phyloP scores from a whole-genome alignment of 2,329 filamentous ascomycete genomes.

The Clonostachys chloroleuca region DNA sequence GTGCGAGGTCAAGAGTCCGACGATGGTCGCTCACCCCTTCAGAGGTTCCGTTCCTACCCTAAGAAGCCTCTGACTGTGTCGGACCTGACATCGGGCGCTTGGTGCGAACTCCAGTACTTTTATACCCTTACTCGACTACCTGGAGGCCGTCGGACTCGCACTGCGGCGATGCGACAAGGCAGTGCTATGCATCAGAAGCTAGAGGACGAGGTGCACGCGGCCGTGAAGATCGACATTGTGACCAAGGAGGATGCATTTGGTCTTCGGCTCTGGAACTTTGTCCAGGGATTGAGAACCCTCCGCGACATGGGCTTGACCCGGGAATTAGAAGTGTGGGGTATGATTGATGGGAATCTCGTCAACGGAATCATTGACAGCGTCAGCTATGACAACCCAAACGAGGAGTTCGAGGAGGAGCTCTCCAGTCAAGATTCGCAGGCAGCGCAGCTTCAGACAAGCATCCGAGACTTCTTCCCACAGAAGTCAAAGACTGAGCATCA shows the following conservation, averaged over 20 bases:
- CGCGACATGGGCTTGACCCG: conserved; percentile 67
- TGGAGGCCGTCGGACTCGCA: conserved; percentile 69
- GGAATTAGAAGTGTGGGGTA: conserved; percentile 81
- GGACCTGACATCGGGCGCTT: conserved; percentile 82
- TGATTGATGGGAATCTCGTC: conserved; percentile 75
- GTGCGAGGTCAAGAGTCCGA: conserved; percentile 11
- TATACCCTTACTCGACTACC: conserved; percentile 73
- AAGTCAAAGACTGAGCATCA: conserved; percentile 5
- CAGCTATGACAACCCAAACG: conserved; percentile 71
- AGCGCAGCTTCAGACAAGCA: conserved; percentile 24
- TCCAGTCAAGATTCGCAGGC: conserved; percentile 20
- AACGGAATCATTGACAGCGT: conserved; percentile 89
- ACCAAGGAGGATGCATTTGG: conserved; percentile 82
- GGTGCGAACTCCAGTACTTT: conserved; percentile 94
- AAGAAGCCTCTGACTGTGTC: conserved; percentile 81
- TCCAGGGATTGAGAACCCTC: conserved; percentile 76
- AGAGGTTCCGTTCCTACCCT: conserved; percentile 73
- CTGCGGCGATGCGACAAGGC: conserved; percentile 79
- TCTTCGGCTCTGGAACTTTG: conserved; percentile 82
- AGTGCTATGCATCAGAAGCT: conserved; percentile 75
- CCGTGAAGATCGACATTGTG: conserved; percentile 65
- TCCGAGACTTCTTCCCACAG: conserved; percentile 33
- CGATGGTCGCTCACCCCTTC: conserved; percentile 54
- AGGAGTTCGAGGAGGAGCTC: conserved; percentile 60
- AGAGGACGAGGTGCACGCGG: conserved; percentile 79